Evolutionary conservation across 2,329 filamentous ascomycete species (phyloP).

Genomic region (Hypoxylon sp.): DNA sequence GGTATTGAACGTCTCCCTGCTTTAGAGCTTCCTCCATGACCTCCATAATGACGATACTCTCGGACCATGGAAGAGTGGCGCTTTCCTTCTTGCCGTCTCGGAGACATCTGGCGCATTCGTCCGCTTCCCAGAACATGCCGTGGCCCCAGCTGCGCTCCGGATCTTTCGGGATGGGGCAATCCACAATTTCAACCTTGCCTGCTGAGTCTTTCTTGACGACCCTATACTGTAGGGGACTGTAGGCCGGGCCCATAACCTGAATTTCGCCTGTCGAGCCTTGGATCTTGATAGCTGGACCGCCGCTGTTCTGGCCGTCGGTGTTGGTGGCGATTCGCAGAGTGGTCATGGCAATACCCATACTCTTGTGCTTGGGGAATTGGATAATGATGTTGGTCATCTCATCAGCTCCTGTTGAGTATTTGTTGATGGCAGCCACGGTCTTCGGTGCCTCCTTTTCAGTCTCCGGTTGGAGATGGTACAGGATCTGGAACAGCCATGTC

Average conservation of each 20-base stretch:
- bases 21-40: constrained; percentile 64
- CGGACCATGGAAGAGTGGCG: constrained; percentile 71
- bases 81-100: constrained; percentile 82
- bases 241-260: constrained; percentile 78
- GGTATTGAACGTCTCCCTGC: constrained; percentile 63
- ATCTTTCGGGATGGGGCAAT: constrained; percentile 63
- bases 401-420: constrained; percentile 78
- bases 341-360: constrained; percentile 77
- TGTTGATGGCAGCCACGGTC: constrained; percentile 74
- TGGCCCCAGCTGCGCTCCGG: constrained; percentile 66
- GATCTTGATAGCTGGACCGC: constrained; percentile 76
- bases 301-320: constrained; percentile 66
- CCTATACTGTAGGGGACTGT: constrained; percentile 70
- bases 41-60: constrained; percentile 88
- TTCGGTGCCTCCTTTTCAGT: constrained; percentile 72
- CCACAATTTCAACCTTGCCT: constrained; percentile 59
- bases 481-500: constrained; percentile 89
- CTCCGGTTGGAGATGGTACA: constrained; percentile 81
- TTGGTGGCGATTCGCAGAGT: constrained; percentile 69
- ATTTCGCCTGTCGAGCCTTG: constrained; percentile 85
- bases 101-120: constrained; percentile 78
- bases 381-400: constrained; percentile 81
- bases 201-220: constrained; percentile 64
- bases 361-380: constrained; percentile 73
- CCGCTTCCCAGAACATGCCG: constrained; percentile 91